A percentile compares a stretch with the other conserved stretches of the same genome.
phyloP scores from a whole-genome alignment of 2,329 filamentous ascomycete genomes.

The Fusarium heterosporum region DNA sequence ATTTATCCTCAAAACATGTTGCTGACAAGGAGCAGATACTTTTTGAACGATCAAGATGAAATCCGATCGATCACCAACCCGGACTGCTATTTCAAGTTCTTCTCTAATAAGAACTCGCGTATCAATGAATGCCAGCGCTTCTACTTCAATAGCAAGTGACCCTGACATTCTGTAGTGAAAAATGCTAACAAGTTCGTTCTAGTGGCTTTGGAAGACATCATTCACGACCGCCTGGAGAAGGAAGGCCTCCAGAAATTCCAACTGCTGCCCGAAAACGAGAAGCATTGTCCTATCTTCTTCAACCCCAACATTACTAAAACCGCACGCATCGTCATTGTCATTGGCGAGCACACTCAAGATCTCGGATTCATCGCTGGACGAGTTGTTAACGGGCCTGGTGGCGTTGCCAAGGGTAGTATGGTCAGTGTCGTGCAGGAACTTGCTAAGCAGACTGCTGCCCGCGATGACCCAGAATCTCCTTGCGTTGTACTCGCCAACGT shows the following conservation, averaged over 20 bases:
- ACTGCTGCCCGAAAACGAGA: slow-evolving; percentile 59
- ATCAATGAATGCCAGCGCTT: slow-evolving; percentile 81
- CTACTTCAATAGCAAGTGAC: slow-evolving; percentile 75
- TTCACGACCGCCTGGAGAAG: slow-evolving; percentile 70
- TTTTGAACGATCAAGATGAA: slow-evolving; percentile 79
- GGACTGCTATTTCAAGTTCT: slow-evolving; percentile 79
- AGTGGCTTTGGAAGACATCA: slow-evolving; percentile 73
- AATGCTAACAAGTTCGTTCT: slow-evolving; percentile 1
- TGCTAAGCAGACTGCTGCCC: slow-evolving; percentile 50
- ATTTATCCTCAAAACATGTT: neutral
- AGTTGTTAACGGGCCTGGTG: slow-evolving; percentile 70
- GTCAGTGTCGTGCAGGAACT: slow-evolving; percentile 70
- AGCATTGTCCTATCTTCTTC: slow-evolving; percentile 76
- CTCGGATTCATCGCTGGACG: slow-evolving; percentile 81
- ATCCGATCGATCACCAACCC: slow-evolving; percentile 77
- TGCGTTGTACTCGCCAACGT: slow-evolving; percentile 82
- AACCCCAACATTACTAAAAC: slow-evolving; percentile 64
- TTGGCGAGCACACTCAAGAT: slow-evolving; percentile 78
- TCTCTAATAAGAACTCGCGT: slow-evolving; percentile 77
- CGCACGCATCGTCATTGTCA: slow-evolving; percentile 76
- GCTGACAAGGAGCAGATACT: slow-evolving; percentile 68
- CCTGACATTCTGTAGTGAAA: too few species aligned
- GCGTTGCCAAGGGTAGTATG: slow-evolving; percentile 77
- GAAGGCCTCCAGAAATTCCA: slow-evolving; percentile 70
- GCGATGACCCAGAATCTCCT: slow-evolving; percentile 54